Percentiles rank a stretch among this genome's conserved stretches.
Conservation (phyloP, 495 filamentous ascomycete species). For the Hyaloscypha hepaticicola region DNA sequence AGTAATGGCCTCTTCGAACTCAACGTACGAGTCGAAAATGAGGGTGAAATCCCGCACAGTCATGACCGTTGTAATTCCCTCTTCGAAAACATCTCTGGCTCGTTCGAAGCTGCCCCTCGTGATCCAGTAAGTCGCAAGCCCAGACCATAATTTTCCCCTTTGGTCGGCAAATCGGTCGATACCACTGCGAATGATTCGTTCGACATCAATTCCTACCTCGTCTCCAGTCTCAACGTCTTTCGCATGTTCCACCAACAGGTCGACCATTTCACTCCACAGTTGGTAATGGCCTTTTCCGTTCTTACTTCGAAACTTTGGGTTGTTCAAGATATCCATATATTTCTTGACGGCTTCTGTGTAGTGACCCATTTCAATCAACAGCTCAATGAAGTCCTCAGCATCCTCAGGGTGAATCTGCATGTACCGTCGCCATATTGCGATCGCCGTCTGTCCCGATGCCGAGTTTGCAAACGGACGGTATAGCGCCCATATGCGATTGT, state of each 20-base stretch:
- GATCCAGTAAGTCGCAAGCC: conserved; percentile 96
- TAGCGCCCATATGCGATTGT: conserved; percentile 93
- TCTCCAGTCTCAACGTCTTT: conserved; percentile 79
- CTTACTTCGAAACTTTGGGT: conserved; percentile 88
- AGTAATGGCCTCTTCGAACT: conserved; percentile 97
- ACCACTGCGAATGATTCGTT: conserved; percentile 89
- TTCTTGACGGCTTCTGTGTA: conserved; percentile 92
- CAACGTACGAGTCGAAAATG: conserved; percentile 92
- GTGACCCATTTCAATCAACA: conserved; percentile 75
- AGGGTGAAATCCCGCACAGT: conserved; percentile 98
- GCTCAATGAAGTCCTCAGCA: conserved; percentile 88
- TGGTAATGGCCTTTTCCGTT: conserved; percentile 93
- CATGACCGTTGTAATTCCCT: conserved; percentile 97
- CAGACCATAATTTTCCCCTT: conserved; percentile 93
- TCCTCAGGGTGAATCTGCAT: conserved; percentile 98
- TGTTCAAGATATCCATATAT: conserved; percentile 93
- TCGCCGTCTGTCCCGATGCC: conserved; percentile 84
- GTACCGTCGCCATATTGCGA: conserved; percentile 93
- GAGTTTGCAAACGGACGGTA: conserved; percentile 93
- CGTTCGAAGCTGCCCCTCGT: conserved; percentile 86
- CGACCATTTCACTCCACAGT: conserved; percentile 98
- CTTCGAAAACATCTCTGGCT: conserved; percentile 91
- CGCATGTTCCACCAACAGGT: conserved; percentile 88
- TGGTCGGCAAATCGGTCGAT: conserved; percentile 93
- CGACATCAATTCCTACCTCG: conserved; percentile 82